phyloP scores from a whole-genome alignment of 257 asterid species.

The Salvia rosmarinus region DNA sequence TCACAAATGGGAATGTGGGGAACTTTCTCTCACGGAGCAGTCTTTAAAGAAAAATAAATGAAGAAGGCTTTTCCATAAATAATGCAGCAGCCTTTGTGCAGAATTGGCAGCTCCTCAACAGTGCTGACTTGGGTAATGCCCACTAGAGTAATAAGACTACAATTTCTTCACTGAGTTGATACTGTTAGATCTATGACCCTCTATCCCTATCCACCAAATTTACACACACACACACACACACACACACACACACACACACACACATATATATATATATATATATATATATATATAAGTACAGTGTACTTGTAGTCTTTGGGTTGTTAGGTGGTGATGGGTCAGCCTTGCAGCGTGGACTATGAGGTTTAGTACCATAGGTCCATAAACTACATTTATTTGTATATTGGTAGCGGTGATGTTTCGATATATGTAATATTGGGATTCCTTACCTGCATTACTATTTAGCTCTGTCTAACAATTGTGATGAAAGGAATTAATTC shows the following conservation, averaged over 20 bases:
- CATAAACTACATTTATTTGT: background rate
- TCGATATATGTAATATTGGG: background rate
- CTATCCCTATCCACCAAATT: background rate
- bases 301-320: background rate
- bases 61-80: slow-evolving; percentile 27
- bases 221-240: no score
- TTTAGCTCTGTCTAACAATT: background rate
- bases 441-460: background rate
- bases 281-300: no score
- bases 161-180: background rate
- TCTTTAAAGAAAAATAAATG: slow-evolving; percentile 14
- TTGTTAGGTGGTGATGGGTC: background rate
- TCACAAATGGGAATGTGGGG: slow-evolving; percentile 6
- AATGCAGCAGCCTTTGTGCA: slow-evolving; percentile 37
- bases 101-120: slow-evolving; percentile 22
- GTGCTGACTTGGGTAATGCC: slow-evolving; percentile 37
- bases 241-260: no score
- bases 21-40: background rate
- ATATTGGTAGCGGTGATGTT: background rate
- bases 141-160: slow-evolving; percentile 7
- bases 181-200: background rate
- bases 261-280: no score
- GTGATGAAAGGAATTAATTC: no score
- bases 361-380: background rate
- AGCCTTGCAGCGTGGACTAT: no score